A percentile compares a stretch with the other conserved stretches of the same genome.
phyloP scores from a whole-genome alignment of 352 stramenopile genomes.

The Nothophytophthora sp. region DNA sequence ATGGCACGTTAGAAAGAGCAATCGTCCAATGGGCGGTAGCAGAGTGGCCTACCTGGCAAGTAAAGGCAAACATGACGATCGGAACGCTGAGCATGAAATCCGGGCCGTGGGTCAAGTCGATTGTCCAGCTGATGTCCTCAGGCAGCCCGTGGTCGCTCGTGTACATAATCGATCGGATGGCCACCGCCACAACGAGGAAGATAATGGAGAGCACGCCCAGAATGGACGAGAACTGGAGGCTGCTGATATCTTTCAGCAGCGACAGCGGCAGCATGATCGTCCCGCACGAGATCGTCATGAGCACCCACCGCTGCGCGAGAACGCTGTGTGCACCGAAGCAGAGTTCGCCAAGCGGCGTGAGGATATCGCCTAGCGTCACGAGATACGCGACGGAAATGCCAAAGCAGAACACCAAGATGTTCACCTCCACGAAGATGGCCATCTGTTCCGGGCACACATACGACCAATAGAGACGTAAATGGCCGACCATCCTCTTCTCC shows the following conservation, averaged over 20 bases:
- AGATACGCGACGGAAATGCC: slow-evolving; percentile 85
- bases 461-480: neutral
- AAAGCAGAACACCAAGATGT: slow-evolving; percentile 88
- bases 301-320: slow-evolving; percentile 69
- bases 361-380: slow-evolving; percentile 81
- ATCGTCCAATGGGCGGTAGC: too few species aligned
- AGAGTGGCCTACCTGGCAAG: slow-evolving; percentile 58
- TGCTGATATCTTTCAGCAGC: slow-evolving; percentile 84
- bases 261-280: slow-evolving; percentile 85
- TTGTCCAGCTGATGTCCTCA: slow-evolving; percentile 69
- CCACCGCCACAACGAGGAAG: slow-evolving; percentile 82
- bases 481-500: neutral
- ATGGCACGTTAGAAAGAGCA: too few species aligned
- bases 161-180: slow-evolving; percentile 78
- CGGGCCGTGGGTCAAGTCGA: slow-evolving; percentile 64
- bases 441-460: slow-evolving; percentile 24
- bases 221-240: slow-evolving; percentile 85
- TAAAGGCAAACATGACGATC: slow-evolving; percentile 91
- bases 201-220: slow-evolving; percentile 84
- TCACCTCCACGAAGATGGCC: slow-evolving; percentile 84
- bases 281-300: slow-evolving; percentile 79
- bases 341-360: slow-evolving; percentile 74
- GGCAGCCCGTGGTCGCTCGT: slow-evolving; percentile 54
- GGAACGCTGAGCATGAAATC: slow-evolving; percentile 88
- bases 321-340: slow-evolving; percentile 65